phyloP scores from a whole-genome alignment of 768 basidiomycete species.

The Collybiopsis luxurians region DNA sequence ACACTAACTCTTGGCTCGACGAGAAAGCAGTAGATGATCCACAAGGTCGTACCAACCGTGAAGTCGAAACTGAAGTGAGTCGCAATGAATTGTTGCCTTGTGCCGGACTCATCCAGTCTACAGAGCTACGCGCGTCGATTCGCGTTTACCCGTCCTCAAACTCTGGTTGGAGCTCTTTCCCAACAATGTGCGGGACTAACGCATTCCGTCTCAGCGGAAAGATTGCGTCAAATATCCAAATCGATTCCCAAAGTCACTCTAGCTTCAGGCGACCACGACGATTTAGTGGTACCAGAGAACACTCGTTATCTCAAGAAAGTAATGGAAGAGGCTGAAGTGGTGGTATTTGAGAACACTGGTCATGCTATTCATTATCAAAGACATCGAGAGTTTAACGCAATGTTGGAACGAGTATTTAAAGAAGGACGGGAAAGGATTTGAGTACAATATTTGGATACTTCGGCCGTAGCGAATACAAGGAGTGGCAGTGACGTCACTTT shows the following conservation, averaged over 20 bases:
- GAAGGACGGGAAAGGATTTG: constrained; percentile 39
- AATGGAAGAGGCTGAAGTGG: constrained; percentile 61
- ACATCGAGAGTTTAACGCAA: constrained; percentile 45
- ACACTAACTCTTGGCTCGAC: constrained; percentile 60
- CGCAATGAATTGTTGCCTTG: background rate
- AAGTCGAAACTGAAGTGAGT: constrained; percentile 55
- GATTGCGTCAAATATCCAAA: constrained; percentile 46
- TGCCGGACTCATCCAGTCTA: background rate
- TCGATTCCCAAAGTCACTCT: constrained; percentile 65
- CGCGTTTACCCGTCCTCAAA: constrained; percentile 54
- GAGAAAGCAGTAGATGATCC: constrained; percentile 49
- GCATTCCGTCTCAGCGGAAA: constrained; percentile 52
- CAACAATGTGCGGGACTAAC: constrained; percentile 71
- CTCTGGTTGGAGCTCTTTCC: constrained; percentile 58
- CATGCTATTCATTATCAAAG: constrained; percentile 60
- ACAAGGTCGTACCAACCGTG: constrained; percentile 59
- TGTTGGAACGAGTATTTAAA: constrained; percentile 54
- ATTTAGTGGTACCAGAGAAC: constrained; percentile 50
- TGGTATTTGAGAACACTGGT: constrained; percentile 60
- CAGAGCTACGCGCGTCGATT: constrained; percentile 25
- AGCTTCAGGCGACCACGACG: constrained; percentile 68
- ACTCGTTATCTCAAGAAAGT: constrained; percentile 47
- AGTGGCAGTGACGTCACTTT: no score
- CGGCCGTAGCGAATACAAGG: no score
- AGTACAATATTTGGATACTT: background rate